Evolutionary conservation across 192 early-diverging fungal genomes (phyloP).

Genomic region (Obelidium mucronatum): DNA sequence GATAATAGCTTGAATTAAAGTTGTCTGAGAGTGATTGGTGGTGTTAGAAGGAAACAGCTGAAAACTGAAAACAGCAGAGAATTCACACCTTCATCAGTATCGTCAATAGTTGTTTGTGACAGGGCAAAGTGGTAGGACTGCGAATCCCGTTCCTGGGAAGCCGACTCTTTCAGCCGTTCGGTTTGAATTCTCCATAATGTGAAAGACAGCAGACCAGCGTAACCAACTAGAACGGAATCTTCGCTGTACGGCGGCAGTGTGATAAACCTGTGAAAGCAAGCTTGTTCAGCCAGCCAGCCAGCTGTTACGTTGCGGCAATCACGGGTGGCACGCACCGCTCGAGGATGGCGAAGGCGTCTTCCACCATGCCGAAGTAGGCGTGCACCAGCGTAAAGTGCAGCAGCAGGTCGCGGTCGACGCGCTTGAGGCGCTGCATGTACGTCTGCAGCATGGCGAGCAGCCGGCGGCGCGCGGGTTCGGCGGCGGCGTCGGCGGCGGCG

Average conservation of each 20-base stretch:
- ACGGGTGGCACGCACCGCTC: background rate
- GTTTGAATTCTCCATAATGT: constrained; percentile 15
- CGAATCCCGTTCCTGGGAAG: background rate
- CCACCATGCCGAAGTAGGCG: constrained; percentile 3
- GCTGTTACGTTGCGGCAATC: background rate
- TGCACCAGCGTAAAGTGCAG: constrained; percentile 6
- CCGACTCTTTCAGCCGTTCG: background rate
- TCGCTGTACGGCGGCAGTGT: background rate
- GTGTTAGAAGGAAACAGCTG: too few species aligned
- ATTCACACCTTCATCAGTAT: background rate
- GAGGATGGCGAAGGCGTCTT: constrained; percentile 10
- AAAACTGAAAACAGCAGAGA: background rate
- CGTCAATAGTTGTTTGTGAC: background rate
- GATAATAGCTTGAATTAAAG: background rate
- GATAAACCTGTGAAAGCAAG: background rate
- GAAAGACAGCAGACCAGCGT: constrained; percentile 9
- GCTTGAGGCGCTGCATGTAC: constrained; percentile 1
- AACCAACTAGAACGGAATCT: constrained; percentile 9
- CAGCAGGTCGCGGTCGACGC: constrained; percentile 1
- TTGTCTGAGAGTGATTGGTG: background rate
- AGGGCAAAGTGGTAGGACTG: background rate
- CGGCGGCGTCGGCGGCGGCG: background rate
- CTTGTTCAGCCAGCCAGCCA: too few species aligned
- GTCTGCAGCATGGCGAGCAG: background rate
- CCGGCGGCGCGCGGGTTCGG: background rate